Evolutionary conservation across 2,329 filamentous ascomycete genomes (phyloP).

Genomic region (Hypocrella siamensis): DNA sequence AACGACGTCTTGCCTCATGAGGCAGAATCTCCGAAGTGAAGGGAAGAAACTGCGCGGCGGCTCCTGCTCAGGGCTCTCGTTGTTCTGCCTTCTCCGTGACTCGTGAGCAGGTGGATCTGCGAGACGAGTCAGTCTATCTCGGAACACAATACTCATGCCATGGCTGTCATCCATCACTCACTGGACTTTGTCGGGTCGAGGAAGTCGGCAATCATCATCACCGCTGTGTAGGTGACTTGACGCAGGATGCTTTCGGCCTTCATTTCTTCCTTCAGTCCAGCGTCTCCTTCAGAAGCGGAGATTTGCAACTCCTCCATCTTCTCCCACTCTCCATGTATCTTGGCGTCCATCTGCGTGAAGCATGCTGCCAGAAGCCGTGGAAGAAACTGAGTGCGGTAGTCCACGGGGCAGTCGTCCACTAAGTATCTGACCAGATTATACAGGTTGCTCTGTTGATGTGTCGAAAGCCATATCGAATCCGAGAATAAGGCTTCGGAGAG

Average conservation of each 20-base stretch:
- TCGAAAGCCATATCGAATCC: constrained; percentile 68
- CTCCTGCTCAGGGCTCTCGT: constrained; percentile 1
- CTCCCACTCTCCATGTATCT: constrained; percentile 79
- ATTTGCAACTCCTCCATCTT: constrained; percentile 50
- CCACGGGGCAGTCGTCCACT: constrained; percentile 80
- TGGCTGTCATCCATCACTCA: too few species aligned
- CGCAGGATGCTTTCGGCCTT: constrained; percentile 90
- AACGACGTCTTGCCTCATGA: constrained; percentile 62
- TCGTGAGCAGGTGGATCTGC: constrained; percentile 2
- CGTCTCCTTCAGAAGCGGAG: constrained; percentile 53
- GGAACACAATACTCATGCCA: too few species aligned
- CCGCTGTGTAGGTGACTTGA: constrained; percentile 81
- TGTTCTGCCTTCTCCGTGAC: not conserved
- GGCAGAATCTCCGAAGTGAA: constrained; percentile 66
- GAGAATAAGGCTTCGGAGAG: constrained; percentile 73
- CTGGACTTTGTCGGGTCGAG: constrained; percentile 59
- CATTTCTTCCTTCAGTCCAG: constrained; percentile 84
- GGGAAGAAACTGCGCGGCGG: constrained; percentile 22
- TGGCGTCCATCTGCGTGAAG: constrained; percentile 74
- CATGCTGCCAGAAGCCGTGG: constrained; percentile 69
- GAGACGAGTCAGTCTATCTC: constrained; percentile 1
- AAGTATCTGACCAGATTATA: constrained; percentile 77
- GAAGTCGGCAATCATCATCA: constrained; percentile 81
- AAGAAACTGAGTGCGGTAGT: constrained; percentile 63
- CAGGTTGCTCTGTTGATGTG: constrained; percentile 88